These are phyloP conservation scores for Arthroderma sp. DNA, from an alignment of 2,329 filamentous ascomycete species.

Conservation along the genomic window DNA sequence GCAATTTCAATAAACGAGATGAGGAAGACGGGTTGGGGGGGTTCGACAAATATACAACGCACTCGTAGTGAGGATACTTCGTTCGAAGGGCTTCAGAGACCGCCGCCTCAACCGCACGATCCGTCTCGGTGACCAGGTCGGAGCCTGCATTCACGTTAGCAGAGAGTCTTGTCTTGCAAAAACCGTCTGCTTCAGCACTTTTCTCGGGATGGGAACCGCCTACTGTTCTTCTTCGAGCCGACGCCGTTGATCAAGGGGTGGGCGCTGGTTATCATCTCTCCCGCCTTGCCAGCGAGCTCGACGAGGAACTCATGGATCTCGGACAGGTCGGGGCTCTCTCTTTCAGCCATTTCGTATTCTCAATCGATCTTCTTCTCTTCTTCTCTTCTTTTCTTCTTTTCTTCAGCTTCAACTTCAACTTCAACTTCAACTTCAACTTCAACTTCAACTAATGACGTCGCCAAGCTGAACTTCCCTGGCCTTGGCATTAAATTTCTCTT, in stretches of 20 bases:
- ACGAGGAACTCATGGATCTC: slow-evolving; percentile 35
- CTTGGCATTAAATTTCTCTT: too few relatives aligned
- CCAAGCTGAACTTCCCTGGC: too few relatives aligned
- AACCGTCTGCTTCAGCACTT: neutral
- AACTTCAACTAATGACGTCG: too few relatives aligned
- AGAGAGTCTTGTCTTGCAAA: neutral
- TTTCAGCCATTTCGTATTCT: neutral
- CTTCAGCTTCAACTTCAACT: too few relatives aligned
- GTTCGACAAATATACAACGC: slow-evolving; percentile 13
- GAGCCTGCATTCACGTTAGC: slow-evolving; percentile 31
- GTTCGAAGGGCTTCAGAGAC: slow-evolving; percentile 40
- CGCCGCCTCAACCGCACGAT: slow-evolving; percentile 49
- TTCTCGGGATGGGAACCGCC: slow-evolving; percentile 11
- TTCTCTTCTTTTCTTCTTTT: too few relatives aligned
- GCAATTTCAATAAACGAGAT: neutral
- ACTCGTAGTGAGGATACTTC: slow-evolving; percentile 44
- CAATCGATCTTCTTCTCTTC: neutral
- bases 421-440: too few relatives aligned
- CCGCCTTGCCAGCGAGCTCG: slow-evolving; percentile 30
- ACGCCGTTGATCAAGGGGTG: slow-evolving; percentile 28
- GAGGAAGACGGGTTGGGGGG: neutral
- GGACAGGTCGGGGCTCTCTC: slow-evolving; percentile 20
- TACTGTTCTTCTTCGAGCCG: slow-evolving; percentile 38
- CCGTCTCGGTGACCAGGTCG: slow-evolving; percentile 53
- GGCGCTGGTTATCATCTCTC: slow-evolving; percentile 33